These are phyloP conservation scores for Verticillium nonalfalfae DNA, from an alignment of 2,329 filamentous ascomycete species.

Conservation along the genomic window DNA sequence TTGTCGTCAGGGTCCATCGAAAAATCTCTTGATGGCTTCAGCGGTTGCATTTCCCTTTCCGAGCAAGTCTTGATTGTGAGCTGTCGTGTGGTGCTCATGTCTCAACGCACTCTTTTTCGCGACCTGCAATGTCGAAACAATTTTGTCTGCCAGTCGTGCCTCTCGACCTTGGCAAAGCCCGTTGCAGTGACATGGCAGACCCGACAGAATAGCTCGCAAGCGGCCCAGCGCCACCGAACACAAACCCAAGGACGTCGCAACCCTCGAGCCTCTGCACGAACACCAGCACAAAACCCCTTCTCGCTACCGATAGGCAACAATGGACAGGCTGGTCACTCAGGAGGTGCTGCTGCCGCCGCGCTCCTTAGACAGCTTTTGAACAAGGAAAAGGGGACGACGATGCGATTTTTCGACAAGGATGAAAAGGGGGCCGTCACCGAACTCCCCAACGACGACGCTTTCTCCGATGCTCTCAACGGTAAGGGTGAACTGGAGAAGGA, in stretches of 20 bases:
- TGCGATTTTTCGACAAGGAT: conserved; percentile 44
- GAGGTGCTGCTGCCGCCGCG: conserved; percentile 5
- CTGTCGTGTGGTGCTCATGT: conserved; percentile 7
- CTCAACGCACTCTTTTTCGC: conserved; percentile 17
- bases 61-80: neutral
- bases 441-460: conserved; percentile 31
- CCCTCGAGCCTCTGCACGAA: conserved; percentile 12
- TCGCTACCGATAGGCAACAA: neutral
- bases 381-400: conserved; percentile 13
- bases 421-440: conserved; percentile 28
- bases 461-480: conserved; percentile 28
- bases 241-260: conserved; percentile 3
- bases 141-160: conserved; percentile 30
- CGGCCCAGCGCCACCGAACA: conserved; percentile 5
- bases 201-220: conserved; percentile 23
- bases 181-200: conserved; percentile 20
- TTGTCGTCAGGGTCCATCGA: conserved; percentile 8
- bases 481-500: conserved; percentile 19
- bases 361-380: conserved; percentile 15
- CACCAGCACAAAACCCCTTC: neutral
- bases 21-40: conserved; percentile 6
- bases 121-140: conserved; percentile 27
- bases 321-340: neutral
- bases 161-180: conserved; percentile 20
- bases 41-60: neutral